phyloP scores from a whole-genome alignment of 345 rosid genomes.

The Dimocarpus longan region DNA sequence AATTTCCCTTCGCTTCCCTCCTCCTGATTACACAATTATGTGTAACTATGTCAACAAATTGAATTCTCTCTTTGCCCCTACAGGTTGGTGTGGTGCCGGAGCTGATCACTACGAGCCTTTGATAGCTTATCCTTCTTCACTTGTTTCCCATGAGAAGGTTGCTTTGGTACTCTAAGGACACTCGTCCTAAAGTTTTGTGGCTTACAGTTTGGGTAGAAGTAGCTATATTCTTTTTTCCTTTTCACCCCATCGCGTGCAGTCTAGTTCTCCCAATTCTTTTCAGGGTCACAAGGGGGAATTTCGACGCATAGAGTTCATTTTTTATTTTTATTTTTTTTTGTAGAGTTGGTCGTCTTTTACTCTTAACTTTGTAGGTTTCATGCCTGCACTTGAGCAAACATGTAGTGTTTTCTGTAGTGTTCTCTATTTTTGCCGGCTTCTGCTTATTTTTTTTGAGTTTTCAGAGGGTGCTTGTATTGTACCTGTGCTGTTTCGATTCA shows the following conservation, averaged over 20 bases:
- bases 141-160: conserved; percentile 81
- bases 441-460: background rate
- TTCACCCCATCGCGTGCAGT: conserved; percentile 17
- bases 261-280: conserved; percentile 28
- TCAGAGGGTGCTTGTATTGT: conserved; percentile 10
- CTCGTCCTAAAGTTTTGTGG: conserved; percentile 47
- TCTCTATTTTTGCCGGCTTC: conserved; percentile 28
- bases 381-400: conserved; percentile 31
- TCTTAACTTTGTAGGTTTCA: conserved; percentile 30
- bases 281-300: conserved; percentile 29
- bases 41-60: background rate
- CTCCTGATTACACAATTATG: background rate
- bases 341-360: conserved; percentile 25
- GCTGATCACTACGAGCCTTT: conserved; percentile 98
- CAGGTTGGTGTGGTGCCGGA: conserved; percentile 99
- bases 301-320: conserved; percentile 18
- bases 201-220: conserved; percentile 34
- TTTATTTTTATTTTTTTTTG: conserved; percentile 21
- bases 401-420: conserved; percentile 20
- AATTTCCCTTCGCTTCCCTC: background rate
- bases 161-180: conserved; percentile 68
- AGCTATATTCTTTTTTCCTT: conserved; percentile 26
- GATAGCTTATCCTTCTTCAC: conserved; percentile 69
- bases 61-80: background rate
- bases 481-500: conserved; percentile 21